Percentiles rank a stretch among this genome's conserved stretches.
Evolutionary conservation across 768 basidiomycete genomes (phyloP).

Genomic region (Podaxis sp.): DNA sequence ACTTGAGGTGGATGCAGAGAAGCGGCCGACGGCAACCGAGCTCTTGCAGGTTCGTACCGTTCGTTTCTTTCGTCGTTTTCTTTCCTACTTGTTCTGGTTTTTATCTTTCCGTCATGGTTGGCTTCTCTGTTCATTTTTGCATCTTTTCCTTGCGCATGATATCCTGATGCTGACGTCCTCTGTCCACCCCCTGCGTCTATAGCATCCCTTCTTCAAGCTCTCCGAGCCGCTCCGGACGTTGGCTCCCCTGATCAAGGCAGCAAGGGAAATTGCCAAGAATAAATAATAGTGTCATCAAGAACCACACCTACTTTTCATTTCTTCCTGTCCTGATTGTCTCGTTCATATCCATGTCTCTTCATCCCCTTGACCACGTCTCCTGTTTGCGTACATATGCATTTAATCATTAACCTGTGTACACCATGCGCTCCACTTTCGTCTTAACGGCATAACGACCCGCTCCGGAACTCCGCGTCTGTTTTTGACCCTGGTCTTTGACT

Average conservation of each 20-base stretch:
- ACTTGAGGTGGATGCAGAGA: conserved; percentile 93
- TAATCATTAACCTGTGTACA: background rate
- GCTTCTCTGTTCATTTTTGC: background rate
- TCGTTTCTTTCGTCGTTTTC: background rate
- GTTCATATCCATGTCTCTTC: background rate
- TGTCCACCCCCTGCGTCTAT: conserved; percentile 10
- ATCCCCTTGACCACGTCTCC: too few species aligned
- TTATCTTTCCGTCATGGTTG: background rate
- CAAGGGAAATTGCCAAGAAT: conserved; percentile 77
- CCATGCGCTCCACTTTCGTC: background rate
- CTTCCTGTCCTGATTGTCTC: background rate
- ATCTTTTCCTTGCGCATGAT: too few species aligned
- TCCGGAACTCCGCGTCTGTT: background rate
- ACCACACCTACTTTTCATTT: background rate
- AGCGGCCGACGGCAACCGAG: conserved; percentile 81
- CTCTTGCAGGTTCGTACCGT: conserved; percentile 60
- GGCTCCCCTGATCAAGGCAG: conserved; percentile 88
- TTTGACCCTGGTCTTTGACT: background rate
- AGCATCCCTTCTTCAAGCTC: conserved; percentile 87
- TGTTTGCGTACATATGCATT: background rate
- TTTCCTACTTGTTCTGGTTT: too few species aligned
- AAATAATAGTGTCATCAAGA: conserved; percentile 25
- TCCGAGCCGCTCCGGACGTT: conserved; percentile 85
- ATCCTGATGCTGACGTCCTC: background rate
- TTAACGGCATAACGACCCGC: background rate